Base-by-base conservation (phyloP, 2,329 filamentous ascomycete genomes). In the Alternaria tenuissima region DNA sequence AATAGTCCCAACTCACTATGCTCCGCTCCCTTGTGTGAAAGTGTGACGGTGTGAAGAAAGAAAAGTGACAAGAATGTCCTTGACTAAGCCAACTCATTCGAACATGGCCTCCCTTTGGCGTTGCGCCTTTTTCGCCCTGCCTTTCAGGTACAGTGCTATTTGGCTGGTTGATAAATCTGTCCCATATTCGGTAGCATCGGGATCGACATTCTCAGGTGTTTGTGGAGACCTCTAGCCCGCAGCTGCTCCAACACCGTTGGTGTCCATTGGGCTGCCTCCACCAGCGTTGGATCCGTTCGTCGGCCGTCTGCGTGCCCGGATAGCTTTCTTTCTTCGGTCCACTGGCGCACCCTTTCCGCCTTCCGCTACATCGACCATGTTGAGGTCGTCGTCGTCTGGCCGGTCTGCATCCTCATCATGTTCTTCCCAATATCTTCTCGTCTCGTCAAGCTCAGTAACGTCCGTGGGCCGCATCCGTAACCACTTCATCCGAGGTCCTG, bases 401-500 rank as follows among this genome's bases (percentile, higher is more conserved):
- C 73, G 62, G 52, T 76, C 75, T 8, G 67, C 72, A n/a, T 75
- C 76, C 32, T 75, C 73, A 84, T 57, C 75, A 64, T 65, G 74
- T 8, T 77, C 78, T 24, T 82, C 80, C 72, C 79, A 78, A 52
- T 79, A 84, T 44, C 79, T 71, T 57, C 75, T 73, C 62, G 79
- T 79, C 80, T 99, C 95, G 75, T 99, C 93, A 51, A 98, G 83
- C 70, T 96, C 91, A 43, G 85, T 89, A 56, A 97, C 84, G 73
- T 97, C 88, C 14, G 84, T 83, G 0, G 95, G 95, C 75, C 93
- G 91, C 79, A 91, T 89, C 68, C 95, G 88, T 70, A 99, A 82
- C 95, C 95, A 99, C 77, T 94, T 93, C 95, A 99, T 99, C 62
- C 95, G 87, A 12, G 95, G 95, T 0, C 95, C 95, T 24, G 92